Conservation (phyloP, 1,284 basidiomycete genomes). For the Agroathelia rolfsii region DNA sequence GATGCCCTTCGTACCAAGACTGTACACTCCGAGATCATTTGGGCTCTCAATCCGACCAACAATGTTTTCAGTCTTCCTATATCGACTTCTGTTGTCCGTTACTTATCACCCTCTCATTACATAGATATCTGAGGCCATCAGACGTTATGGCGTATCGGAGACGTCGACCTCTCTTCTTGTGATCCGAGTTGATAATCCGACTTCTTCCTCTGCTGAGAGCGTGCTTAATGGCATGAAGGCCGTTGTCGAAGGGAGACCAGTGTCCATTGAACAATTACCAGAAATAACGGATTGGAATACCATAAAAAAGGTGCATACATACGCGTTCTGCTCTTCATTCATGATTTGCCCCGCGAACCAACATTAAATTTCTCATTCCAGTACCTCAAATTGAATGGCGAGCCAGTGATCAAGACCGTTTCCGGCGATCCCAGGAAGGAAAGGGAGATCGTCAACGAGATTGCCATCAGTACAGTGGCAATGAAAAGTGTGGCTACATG, state of each 20-base stretch:
- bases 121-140: conserved; percentile 81
- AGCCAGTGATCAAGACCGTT: conserved; percentile 32
- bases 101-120: background rate
- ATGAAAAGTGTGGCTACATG: conserved; percentile 65
- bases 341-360: background rate
- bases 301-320: conserved; percentile 55
- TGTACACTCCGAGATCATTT: conserved; percentile 81
- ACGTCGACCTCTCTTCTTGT: conserved; percentile 61
- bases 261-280: conserved; percentile 35
- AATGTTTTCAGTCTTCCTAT: too few species aligned
- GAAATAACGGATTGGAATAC: conserved; percentile 58
- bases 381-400: conserved; percentile 69
- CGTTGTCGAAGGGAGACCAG: conserved; percentile 47
- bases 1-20: conserved; percentile 61
- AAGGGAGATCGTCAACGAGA: conserved; percentile 43
- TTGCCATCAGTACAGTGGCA: conserved; percentile 68
- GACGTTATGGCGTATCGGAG: conserved; percentile 74
- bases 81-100: background rate
- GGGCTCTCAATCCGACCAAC: conserved; percentile 74
- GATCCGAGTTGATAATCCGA: conserved; percentile 48
- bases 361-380: conserved; percentile 19
- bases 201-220: conserved; percentile 19
- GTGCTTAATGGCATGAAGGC: conserved; percentile 41
- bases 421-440: conserved; percentile 29
- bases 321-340: background rate